A percentile compares a stretch with the other conserved stretches of the same genome.
These are phyloP conservation scores for Cystobasidiaceae sp. DNA, from an alignment of 1,284 basidiomycete genomes.

Conservation along the genomic window DNA sequence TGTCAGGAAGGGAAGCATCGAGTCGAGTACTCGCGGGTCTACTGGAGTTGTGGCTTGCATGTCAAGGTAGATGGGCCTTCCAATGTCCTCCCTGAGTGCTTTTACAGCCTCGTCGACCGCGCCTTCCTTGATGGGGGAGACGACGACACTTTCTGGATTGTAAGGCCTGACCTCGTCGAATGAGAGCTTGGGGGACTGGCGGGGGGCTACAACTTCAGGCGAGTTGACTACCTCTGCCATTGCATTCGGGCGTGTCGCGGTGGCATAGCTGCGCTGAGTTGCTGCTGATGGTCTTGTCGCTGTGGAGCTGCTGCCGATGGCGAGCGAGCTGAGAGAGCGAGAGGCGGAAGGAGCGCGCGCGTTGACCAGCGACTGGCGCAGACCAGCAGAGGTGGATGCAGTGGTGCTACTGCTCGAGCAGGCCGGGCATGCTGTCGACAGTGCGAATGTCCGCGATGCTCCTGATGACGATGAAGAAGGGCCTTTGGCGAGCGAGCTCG, in stretches of 20 bases:
- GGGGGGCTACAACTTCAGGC: background rate
- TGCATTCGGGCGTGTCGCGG: slow-evolving; percentile 1
- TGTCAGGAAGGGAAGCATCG: slow-evolving; percentile 92
- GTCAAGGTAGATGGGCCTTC: slow-evolving; percentile 86
- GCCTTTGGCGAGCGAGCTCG: background rate
- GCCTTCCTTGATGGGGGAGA: slow-evolving; percentile 28
- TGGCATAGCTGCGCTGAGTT: slow-evolving; percentile 7
- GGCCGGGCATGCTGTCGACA: slow-evolving; percentile 3
- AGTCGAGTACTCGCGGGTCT: slow-evolving; percentile 93
- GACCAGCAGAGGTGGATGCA: too few species aligned
- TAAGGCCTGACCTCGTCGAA: slow-evolving; percentile 25
- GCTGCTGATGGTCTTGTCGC: background rate
- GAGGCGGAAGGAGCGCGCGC: too few species aligned
- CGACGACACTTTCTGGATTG: slow-evolving; percentile 29
- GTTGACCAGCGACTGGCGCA: too few species aligned
- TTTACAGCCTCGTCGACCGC: slow-evolving; percentile 30
- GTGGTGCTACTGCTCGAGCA: background rate
- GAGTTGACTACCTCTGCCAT: slow-evolving; percentile 17
- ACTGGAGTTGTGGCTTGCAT: slow-evolving; percentile 95
- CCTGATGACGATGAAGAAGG: slow-evolving; percentile 1
- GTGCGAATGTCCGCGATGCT: background rate
- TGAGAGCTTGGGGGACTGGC: slow-evolving; percentile 11
- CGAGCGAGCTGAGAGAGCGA: background rate
- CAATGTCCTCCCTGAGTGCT: slow-evolving; percentile 25
- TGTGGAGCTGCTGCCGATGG: too few species aligned